Conservation (phyloP, 257 asterid genomes). For the Ballota nigra region DNA sequence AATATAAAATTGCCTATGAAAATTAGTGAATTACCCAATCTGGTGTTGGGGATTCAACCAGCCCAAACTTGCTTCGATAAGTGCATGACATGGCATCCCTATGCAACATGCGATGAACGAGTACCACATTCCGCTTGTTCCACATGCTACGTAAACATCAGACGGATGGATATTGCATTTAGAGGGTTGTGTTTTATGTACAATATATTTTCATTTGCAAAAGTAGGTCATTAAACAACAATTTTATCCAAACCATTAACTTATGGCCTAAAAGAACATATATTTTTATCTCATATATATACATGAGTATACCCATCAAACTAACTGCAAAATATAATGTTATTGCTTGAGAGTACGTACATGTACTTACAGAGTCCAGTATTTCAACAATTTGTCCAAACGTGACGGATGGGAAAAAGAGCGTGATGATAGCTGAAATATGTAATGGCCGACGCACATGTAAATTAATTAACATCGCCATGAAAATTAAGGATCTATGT, state of each 20-base stretch:
- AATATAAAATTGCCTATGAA: no score
- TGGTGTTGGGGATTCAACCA: slow-evolving; percentile 51
- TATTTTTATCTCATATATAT: no score
- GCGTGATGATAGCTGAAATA: slow-evolving; percentile 43
- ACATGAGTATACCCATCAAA: no score
- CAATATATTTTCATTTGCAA: no score
- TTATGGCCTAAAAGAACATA: no score
- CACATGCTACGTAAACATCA: slow-evolving; percentile 48
- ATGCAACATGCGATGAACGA: slow-evolving; percentile 33
- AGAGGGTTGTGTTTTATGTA: no score
- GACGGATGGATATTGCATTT: no score
- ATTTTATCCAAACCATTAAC: no score
- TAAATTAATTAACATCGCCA: no score
- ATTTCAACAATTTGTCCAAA: slow-evolving; percentile 68
- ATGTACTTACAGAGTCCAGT: slow-evolving; percentile 46
- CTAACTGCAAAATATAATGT: no score
- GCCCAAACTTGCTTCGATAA: slow-evolving; percentile 55
- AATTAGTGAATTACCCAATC: slow-evolving; percentile 63
- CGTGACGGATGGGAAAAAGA: slow-evolving; percentile 50
- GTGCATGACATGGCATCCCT: slow-evolving; percentile 68
- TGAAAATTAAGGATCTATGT: background rate
- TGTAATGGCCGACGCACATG: no score
- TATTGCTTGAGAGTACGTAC: slow-evolving; percentile 26
- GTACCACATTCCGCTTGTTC: slow-evolving; percentile 49
- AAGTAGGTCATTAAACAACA: no score